Evolutionary conservation across 148 eudicot genomes (phyloP).

Genomic region (Dianthus caryophyllus): DNA sequence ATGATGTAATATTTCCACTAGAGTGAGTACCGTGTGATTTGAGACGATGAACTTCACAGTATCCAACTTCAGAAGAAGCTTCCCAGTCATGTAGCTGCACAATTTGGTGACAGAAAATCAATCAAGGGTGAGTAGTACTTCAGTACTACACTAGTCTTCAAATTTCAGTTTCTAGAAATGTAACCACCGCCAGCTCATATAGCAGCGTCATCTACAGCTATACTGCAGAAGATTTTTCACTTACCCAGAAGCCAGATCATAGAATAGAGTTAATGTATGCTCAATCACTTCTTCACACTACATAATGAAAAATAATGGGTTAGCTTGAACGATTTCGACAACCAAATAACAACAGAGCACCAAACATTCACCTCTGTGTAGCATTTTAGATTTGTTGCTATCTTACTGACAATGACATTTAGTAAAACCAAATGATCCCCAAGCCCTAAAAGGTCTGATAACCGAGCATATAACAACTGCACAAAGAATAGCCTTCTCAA

Average conservation of each 20-base stretch:
- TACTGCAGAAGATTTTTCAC: constrained; percentile 15
- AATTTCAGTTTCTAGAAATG: background rate
- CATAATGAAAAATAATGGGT: constrained; percentile 17
- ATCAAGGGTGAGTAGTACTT: background rate
- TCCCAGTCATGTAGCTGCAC: constrained; percentile 90
- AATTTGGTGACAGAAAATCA: background rate
- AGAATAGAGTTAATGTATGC: constrained; percentile 38
- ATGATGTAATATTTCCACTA: background rate
- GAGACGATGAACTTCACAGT: constrained; percentile 72
- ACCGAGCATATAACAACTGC: constrained; percentile 87
- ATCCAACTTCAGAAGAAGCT: constrained; percentile 83
- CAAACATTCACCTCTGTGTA: constrained; percentile 57
- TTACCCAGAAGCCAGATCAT: constrained; percentile 92
- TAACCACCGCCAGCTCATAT: background rate
- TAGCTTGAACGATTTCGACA: constrained; percentile 3
- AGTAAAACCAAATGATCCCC: constrained; percentile 76
- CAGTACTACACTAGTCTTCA: no score
- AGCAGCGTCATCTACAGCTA: background rate
- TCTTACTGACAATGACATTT: constrained; percentile 76
- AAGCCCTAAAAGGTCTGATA: constrained; percentile 87
- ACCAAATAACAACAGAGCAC: constrained; percentile 10
- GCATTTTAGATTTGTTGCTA: constrained; percentile 81
- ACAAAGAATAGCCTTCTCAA: constrained; percentile 26
- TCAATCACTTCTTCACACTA: constrained; percentile 33
- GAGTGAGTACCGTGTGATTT: constrained; percentile 62